Base-by-base conservation (phyloP, 2,329 filamentous ascomycete genomes). In the Onygena corvina region DNA sequence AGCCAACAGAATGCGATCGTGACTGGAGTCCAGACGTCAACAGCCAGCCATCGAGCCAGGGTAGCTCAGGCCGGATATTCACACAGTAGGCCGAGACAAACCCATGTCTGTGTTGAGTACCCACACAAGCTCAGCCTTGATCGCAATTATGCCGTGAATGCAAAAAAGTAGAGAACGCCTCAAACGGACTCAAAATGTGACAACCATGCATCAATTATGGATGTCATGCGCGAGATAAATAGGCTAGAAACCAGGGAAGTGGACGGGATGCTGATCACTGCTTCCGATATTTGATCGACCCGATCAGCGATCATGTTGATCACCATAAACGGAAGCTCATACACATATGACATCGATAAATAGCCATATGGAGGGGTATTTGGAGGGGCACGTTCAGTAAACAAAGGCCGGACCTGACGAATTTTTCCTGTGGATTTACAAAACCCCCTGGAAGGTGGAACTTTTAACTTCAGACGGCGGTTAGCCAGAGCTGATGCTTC, bases 1-100 rank as follows among this genome's bases (percentile, higher is more conserved):
- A 42, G 38, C 38, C 38, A 42, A 42, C 38, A 42, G 38, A 42
- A 27, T 42, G 38, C 38, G 38, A 27, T 42, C 38, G 38, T 42
- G 38, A 42, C 16, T 20, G n/a, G 38, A 42, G 23, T 14, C 38
- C 21, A 42, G 20, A n/a, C 21, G n/a, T n/a, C 5, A 27, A 21
- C 21, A 35, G n/a, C 33, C 12, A 42, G 38, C 38, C 38, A 27
- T n/a, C 36, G n/a, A 23, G n/a, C 21, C 38, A 11, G 18, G 35
- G 25, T 4, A 21, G 23, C 16, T 27, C 12, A 14, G 38, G 12
- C 12, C 38, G 21, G 38, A 27, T 42, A 42, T 42, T 42, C 35
- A 42, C 38, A 42, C n/a, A 11, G 36, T 42, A 25, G 38, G 38
- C 21, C 21, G 16, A 21, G 38, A 14, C n/a, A 27, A 4, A 42